Percentiles rank a stretch among this genome's conserved stretches.
phyloP scores from a whole-genome alignment of 192 early-diverging fungal species.

The Gaertneriomyces semiglobifer region DNA sequence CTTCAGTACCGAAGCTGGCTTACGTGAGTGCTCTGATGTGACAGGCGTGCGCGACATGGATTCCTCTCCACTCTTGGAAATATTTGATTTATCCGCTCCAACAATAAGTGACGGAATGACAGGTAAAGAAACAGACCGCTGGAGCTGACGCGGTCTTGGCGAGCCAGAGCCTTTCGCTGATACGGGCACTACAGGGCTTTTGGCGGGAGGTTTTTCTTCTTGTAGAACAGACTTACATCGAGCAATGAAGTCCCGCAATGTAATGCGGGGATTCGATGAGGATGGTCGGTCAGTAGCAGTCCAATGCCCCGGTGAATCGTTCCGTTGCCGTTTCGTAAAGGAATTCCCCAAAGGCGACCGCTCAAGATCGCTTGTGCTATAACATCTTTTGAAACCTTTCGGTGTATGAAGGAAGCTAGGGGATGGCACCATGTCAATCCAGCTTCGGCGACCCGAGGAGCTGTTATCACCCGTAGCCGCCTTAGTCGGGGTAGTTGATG shows the following conservation, averaged over 20 bases:
- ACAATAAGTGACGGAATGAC: neutral
- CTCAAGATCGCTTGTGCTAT: conserved; percentile 16
- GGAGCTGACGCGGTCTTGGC: neutral
- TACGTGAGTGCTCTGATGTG: no score
- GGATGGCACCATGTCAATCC: neutral
- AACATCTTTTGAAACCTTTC: conserved; percentile 8
- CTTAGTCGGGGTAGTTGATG: neutral
- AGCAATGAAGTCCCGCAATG: neutral
- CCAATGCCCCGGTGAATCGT: conserved; percentile 5
- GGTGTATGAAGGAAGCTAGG: neutral
- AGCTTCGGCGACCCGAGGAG: neutral
- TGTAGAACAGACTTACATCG: conserved; percentile 7
- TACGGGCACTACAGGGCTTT: no score
- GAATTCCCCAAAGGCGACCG: conserved; percentile 2
- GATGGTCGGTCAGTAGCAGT: neutral
- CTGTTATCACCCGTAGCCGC: neutral
- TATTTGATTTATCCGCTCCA: no score
- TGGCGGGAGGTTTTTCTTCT: no score
- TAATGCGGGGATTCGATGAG: neutral
- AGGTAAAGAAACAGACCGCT: conserved; percentile 10
- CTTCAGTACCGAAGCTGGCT: no score
- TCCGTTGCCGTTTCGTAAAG: conserved; percentile 4
- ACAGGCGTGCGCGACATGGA: no score
- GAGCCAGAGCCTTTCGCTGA: neutral
- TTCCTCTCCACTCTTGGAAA: no score